phyloP scores from a whole-genome alignment of 441 rosid genomes.

The Sinapis alba region DNA sequence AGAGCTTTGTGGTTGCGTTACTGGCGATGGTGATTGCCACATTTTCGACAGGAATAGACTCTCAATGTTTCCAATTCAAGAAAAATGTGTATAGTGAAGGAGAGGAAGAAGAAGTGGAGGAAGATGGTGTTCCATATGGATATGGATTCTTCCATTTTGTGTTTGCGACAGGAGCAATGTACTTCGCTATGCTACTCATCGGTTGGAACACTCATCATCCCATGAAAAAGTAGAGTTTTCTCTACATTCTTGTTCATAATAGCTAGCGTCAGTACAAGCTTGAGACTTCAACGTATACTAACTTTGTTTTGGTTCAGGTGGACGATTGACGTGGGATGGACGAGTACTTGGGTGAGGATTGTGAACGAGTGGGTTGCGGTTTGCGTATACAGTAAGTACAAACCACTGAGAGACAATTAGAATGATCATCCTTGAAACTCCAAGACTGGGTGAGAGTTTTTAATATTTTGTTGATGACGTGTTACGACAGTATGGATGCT shows the following conservation, averaged over 20 bases:
- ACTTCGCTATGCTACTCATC: slow-evolving; percentile 90
- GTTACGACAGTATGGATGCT: slow-evolving; percentile 86
- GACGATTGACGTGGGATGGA: slow-evolving; percentile 99
- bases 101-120: slow-evolving; percentile 54
- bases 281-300: background rate
- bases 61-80: slow-evolving; percentile 85
- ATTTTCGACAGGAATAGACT: slow-evolving; percentile 94
- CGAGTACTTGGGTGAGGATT: slow-evolving; percentile 94
- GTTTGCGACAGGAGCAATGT: slow-evolving; percentile 98
- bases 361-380: slow-evolving; percentile 95
- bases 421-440: background rate
- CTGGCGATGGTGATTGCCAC: slow-evolving; percentile 92
- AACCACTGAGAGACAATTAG: background rate
- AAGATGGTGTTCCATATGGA: slow-evolving; percentile 84
- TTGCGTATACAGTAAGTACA: slow-evolving; percentile 79
- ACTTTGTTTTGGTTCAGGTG: slow-evolving; percentile 54
- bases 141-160: slow-evolving; percentile 99
- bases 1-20: slow-evolving; percentile 89
- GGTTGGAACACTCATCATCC: slow-evolving; percentile 94
- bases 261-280: background rate
- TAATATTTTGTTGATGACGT: slow-evolving; percentile 12
- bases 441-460: background rate
- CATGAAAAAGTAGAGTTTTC: slow-evolving; percentile 61
- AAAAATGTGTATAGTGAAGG: slow-evolving; percentile 43
- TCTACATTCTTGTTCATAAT: background rate